phyloP scores from a whole-genome alignment of 2,329 filamentous ascomycete species.

The Biscogniauxia sp. region DNA sequence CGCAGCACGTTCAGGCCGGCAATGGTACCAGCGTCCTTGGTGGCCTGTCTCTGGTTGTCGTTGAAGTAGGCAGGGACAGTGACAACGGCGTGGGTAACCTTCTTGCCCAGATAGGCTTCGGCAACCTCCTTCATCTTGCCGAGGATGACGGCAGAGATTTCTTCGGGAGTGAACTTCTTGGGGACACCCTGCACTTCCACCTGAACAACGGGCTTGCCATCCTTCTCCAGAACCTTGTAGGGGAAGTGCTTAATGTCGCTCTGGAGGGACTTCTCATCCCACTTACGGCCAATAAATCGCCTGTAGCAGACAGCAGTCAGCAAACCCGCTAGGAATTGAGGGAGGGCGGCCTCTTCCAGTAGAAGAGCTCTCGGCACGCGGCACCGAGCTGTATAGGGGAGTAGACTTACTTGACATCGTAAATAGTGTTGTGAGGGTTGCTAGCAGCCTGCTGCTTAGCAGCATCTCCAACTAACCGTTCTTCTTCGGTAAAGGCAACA shows the following conservation, averaged over 20 bases:
- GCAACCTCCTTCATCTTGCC: constrained; percentile 84
- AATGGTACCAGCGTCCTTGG: constrained; percentile 91
- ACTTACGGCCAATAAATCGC: constrained; percentile 84
- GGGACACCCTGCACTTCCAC: constrained; percentile 64
- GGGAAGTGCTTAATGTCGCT: constrained; percentile 97
- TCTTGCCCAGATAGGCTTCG: constrained; percentile 76
- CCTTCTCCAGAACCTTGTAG: constrained; percentile 88
- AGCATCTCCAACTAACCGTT: constrained; percentile 94
- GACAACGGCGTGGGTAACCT: constrained; percentile 84
- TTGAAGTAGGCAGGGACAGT: constrained; percentile 98
- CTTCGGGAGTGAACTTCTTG: constrained; percentile 77
- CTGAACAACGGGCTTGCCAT: constrained; percentile 83
- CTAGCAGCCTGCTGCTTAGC: constrained; percentile 91
- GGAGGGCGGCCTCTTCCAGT: not conserved
- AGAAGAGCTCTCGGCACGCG: not conserved
- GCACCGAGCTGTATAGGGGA: not conserved
- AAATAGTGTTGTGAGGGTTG: constrained; percentile 76
- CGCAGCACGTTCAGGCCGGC: constrained; percentile 93
- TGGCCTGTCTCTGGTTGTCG: constrained; percentile 94
- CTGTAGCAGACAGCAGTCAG: constrained; percentile 44
- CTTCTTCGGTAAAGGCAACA: constrained; percentile 95
- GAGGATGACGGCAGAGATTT: constrained; percentile 77
- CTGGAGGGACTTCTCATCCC: constrained; percentile 81
- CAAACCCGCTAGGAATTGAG: not conserved
- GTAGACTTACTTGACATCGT: constrained; percentile 77